Base-by-base conservation (phyloP, 345 rosid species). In the Capsella bursapastoris region DNA sequence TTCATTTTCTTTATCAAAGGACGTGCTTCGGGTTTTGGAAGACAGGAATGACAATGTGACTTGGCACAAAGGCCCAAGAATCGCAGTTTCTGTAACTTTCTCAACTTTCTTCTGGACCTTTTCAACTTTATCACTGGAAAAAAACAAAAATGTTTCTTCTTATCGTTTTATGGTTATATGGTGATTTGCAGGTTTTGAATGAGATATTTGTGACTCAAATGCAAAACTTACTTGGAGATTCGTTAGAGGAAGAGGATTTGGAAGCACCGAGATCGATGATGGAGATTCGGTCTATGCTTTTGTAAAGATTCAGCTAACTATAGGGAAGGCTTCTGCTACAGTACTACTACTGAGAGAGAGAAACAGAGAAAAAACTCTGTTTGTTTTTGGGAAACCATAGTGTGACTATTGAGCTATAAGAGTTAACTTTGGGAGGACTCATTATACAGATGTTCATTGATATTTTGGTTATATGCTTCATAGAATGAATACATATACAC, bases 271-370 rank as follows among this genome's bases (percentile, higher is more conserved):
- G 87, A 53, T 93, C 92, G 0, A 81, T 93, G 40, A 79, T 83
- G 81, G 98, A 93, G 74, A 86, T 89, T 28, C 78, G 91, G 1
- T 89, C 93, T 3, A 86, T 93, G 82, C 91, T 93, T 25, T 85
- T 57, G 86, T 70, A 79, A 85, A 80, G 93, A 90, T 73, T 85
- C 84, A 57, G 76, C 79, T 32, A 74, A 81, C 69, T 78, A 76
- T 57, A 76, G 72, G 79, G 81, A 50, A 45, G 41, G 77, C 73
- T 86, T 82, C 63, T 82, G 77, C 53, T 81, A 79, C 55, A 63
- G 45, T 86, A 82, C 63, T 82, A 78, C 44, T 81, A 79, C 63
- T 64, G 45, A 48, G 67, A 44, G 52, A 44, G 25, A 63, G n/a
- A n/a, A 44, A 63, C 29, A 27, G 57, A 22, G 56, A 50, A 47